Base-by-base conservation (phyloP, 805 yeast genomes). In the Hagleromyces aurorensis region DNA sequence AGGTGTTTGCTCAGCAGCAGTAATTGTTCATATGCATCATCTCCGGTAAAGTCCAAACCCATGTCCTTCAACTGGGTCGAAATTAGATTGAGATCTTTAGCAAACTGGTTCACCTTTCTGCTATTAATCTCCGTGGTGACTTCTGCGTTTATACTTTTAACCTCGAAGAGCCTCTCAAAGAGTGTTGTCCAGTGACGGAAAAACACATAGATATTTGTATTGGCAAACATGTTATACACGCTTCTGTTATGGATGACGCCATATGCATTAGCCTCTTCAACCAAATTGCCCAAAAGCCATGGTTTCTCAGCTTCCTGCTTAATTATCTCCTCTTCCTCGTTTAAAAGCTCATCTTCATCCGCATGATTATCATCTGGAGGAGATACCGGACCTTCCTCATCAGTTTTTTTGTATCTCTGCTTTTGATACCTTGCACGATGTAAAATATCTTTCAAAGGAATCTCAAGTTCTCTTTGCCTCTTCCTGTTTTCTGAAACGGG, bases 131-230 rank as follows among this genome's bases (percentile, higher is more conserved):
- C 96, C 23, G 66, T 62, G n/a, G 79, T 66, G 4, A 82, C 93
- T n/a, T 60, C 71, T 3, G 65, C 70, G 48, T 83, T 78, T 60
- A 82, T 62, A 10, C 59, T 55, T 60, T 89, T 89, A 30, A 87
- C 74, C 48, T 86, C 95, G 14, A 62, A 59, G 34, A 91, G 63
- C 45, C 99, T 72, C 47, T 75, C 81, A 53, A 84, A 89, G 13
- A 91, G 58, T 3, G 84, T 81, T 40, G 83, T 75, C 52, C 87
- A 64, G 44, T 81, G 80, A 44, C 98, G 82, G 71, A 86, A 73
- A 46, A 91, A 86, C 19, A 86, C 82, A 50, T 91, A 91, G 21
- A 87, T 72, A 34, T 87, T 77, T 4, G 95, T 78, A 57, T 89
- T 87, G 38, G 83, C 84, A 64, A 89, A 91, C 46, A 87, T 56